phyloP scores from a whole-genome alignment of 2,329 filamentous ascomycete species.

The Orbilia quercus region DNA sequence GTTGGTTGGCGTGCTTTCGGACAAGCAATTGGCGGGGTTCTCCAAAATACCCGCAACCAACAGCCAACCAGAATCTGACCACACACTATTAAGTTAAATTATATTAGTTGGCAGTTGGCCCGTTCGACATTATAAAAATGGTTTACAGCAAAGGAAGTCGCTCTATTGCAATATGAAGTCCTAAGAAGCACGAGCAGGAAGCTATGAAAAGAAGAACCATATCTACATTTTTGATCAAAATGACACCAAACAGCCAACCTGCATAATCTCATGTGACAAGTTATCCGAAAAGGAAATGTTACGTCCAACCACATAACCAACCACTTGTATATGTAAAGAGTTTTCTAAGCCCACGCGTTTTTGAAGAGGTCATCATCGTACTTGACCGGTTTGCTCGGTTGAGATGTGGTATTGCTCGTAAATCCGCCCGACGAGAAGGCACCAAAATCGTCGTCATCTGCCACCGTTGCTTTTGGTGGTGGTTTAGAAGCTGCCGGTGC shows the following conservation, averaged over 20 bases:
- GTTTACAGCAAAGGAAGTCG: slow-evolving; percentile 18
- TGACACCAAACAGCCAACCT: slow-evolving; percentile 2
- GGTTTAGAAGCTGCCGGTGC: slow-evolving; percentile 62
- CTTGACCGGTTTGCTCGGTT: slow-evolving; percentile 68
- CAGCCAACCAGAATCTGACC: slow-evolving; percentile 19
- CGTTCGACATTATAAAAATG: slow-evolving; percentile 10
- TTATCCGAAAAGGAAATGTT: slow-evolving; percentile 20
- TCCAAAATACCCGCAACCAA: slow-evolving; percentile 41
- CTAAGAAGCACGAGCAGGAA: slow-evolving; percentile 1
- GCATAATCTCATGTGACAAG: slow-evolving; percentile 15
- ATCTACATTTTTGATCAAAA: slow-evolving; percentile 27
- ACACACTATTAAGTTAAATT: background rate
- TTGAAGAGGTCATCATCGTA: slow-evolving; percentile 88
- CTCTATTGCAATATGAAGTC: slow-evolving; percentile 25
- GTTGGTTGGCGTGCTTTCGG: slow-evolving; percentile 1
- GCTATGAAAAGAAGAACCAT: slow-evolving; percentile 6
- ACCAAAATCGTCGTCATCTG: slow-evolving; percentile 61
- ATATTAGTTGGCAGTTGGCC: background rate
- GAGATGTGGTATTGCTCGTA: slow-evolving; percentile 67
- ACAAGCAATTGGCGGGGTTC: slow-evolving; percentile 48
- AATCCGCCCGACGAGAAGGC: slow-evolving; percentile 70
- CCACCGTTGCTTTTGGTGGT: slow-evolving; percentile 65
- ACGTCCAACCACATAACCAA: background rate
- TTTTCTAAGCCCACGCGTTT: slow-evolving; percentile 85
- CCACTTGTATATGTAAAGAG: too few species aligned